Evolutionary conservation across 1,139 yeast genomes (phyloP).

Genomic region (Taiozyma sp.): DNA sequence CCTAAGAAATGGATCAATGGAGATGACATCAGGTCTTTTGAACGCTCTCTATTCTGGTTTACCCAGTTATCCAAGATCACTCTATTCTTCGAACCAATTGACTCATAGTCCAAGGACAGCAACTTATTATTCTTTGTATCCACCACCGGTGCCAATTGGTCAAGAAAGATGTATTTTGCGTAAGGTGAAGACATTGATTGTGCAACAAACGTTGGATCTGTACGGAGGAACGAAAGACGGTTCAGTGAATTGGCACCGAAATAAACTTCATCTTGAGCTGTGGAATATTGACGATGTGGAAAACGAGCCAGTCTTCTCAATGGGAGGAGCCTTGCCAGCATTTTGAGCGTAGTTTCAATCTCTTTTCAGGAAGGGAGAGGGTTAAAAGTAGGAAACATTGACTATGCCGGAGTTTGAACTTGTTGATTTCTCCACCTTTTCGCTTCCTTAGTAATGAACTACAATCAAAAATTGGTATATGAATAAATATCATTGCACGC

Average conservation of each 20-base stretch:
- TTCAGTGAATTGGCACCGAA: slow-evolving; percentile 63
- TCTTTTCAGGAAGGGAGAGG: background rate
- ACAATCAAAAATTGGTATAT: background rate
- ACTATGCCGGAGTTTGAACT: background rate
- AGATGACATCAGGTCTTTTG: slow-evolving; percentile 29
- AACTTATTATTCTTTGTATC: slow-evolving; percentile 19
- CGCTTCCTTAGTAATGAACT: background rate
- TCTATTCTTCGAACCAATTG: slow-evolving; percentile 12
- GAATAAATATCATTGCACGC: background rate
- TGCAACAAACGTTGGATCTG: slow-evolving; percentile 55
- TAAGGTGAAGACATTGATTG: slow-evolving; percentile 51
- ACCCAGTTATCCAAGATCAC: slow-evolving; percentile 17
- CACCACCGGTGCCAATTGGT: slow-evolving; percentile 24
- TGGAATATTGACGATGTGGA: background rate
- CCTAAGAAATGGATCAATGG: slow-evolving; percentile 51
- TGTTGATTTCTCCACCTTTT: background rate
- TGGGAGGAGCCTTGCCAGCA: background rate
- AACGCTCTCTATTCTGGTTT: slow-evolving; percentile 6
- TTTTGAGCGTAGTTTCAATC: background rate
- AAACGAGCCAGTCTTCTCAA: background rate
- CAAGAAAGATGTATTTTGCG: slow-evolving; percentile 44
- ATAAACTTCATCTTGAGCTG: slow-evolving; percentile 16
- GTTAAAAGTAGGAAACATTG: background rate
- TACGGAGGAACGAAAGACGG: slow-evolving; percentile 75
- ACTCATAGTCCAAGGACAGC: slow-evolving; percentile 11